phyloP scores from a whole-genome alignment of 345 rosid species.

The Eutrema heterophyllum region DNA sequence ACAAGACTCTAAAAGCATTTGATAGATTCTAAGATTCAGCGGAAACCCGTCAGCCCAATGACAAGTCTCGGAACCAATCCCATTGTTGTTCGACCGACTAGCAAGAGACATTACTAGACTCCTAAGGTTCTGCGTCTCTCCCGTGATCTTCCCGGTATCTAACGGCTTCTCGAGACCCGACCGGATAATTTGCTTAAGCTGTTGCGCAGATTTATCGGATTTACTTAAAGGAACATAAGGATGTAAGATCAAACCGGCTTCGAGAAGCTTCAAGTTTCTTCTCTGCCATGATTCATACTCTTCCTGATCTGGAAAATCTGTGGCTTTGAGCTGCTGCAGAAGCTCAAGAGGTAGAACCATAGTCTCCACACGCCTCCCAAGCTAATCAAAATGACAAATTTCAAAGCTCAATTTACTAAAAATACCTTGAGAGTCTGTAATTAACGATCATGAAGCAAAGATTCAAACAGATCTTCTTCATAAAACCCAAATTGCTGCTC shows the following conservation, averaged over 20 bases:
- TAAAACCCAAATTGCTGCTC: not conserved
- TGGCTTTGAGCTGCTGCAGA: conserved; percentile 69
- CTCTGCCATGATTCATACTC: conserved; percentile 82
- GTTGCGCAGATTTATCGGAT: conserved; percentile 43
- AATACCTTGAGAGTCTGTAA: not conserved
- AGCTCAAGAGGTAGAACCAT: conserved; percentile 88
- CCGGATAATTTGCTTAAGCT: conserved; percentile 50
- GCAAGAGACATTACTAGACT: conserved; percentile 67
- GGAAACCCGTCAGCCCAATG: conserved; percentile 98
- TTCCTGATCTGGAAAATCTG: conserved; percentile 68
- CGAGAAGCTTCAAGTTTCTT: conserved; percentile 77
- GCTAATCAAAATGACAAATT: conserved; percentile 43
- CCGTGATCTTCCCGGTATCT: conserved; percentile 67
- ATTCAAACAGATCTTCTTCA: not conserved
- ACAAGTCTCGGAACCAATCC: conserved; percentile 55
- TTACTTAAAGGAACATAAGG: conserved; percentile 62
- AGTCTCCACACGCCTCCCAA: conserved; percentile 75
- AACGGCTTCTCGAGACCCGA: conserved; percentile 54
- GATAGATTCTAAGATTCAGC: conserved; percentile 67
- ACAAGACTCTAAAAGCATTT: conserved; percentile 70
- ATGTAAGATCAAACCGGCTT: conserved; percentile 79
- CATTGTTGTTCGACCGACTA: conserved; percentile 55
- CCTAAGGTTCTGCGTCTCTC: conserved; percentile 65
- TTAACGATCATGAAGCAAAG: not conserved
- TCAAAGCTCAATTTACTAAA: not conserved